Evolutionary conservation across 495 filamentous ascomycete genomes (phyloP).

Genomic region (Hypoxylon subgilvum): DNA sequence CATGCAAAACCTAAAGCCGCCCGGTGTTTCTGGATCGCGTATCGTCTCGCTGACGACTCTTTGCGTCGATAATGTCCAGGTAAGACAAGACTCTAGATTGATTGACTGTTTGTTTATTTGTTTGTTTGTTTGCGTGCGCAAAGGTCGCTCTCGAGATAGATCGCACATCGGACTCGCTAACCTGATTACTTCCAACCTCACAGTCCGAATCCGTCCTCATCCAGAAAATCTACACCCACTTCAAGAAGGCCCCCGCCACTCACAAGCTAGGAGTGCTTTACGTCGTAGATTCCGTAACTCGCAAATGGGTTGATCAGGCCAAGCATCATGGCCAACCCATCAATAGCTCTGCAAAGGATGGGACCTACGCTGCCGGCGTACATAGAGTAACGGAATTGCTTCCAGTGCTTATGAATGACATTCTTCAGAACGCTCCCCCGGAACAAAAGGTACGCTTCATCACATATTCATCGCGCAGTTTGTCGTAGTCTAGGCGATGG

Average conservation of each 20-base stretch:
- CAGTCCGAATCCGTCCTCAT: constrained; percentile 96
- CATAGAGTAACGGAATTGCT: constrained; percentile 95
- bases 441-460: constrained; percentile 95
- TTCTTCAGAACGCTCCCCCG: constrained; percentile 83
- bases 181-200: constrained; percentile 32
- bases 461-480: constrained; percentile 41
- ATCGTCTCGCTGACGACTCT: constrained; percentile 83
- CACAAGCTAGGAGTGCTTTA: constrained; percentile 99
- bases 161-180: constrained; percentile 31
- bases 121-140: no score
- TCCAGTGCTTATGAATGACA: constrained; percentile 93
- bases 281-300: constrained; percentile 99
- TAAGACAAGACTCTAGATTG: constrained; percentile 64
- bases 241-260: constrained; percentile 92
- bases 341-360: constrained; percentile 77
- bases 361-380: constrained; percentile 92
- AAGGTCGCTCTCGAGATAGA: no score
- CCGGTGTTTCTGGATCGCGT: constrained; percentile 89
- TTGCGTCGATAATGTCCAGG: constrained; percentile 91
- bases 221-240: constrained; percentile 94
- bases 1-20: constrained; percentile 88
- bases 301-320: constrained; percentile 96
- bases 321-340: constrained; percentile 81
- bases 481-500: constrained; percentile 42
- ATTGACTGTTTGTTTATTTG: neutral